phyloP scores from a whole-genome alignment of 805 yeast genomes.

The Kodamaea restingae region DNA sequence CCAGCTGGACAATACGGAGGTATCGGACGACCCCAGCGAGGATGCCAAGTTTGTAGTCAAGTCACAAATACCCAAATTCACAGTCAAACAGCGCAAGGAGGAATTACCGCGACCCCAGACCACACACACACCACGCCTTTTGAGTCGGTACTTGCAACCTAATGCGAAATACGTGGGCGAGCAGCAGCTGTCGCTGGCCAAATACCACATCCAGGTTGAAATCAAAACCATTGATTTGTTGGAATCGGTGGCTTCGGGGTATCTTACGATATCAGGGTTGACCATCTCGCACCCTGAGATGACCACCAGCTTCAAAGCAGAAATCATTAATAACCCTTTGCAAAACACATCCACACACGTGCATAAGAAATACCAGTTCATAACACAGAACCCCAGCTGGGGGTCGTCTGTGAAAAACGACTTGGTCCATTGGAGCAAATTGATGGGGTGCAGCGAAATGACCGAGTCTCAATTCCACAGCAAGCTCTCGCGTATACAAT shows the following conservation, averaged over 20 bases:
- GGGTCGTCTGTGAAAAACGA: conserved; percentile 41
- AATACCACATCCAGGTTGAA: conserved; percentile 66
- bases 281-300: conserved; percentile 60
- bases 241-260: conserved; percentile 48
- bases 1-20: neutral
- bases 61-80: conserved; percentile 3
- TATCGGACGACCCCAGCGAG: conserved; percentile 3
- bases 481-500: conserved; percentile 27
- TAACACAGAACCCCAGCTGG: conserved; percentile 58
- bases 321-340: conserved; percentile 54
- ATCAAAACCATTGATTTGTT: conserved; percentile 63
- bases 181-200: conserved; percentile 64
- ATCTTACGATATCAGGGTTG: conserved; percentile 60
- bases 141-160: conserved; percentile 50
- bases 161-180: conserved; percentile 62
- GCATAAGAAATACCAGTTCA: conserved; percentile 43
- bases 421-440: conserved; percentile 49
- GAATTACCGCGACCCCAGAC: conserved; percentile 3
- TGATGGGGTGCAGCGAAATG: conserved; percentile 47
- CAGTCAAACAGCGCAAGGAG: conserved; percentile 2
- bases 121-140: conserved; percentile 22
- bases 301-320: conserved; percentile 71
- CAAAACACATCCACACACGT: conserved; percentile 15
- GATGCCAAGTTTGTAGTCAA: neutral
- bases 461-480: conserved; percentile 28